Conservation (phyloP, 2,329 filamentous ascomycete genomes). For the Emericellopsis cladophorae region DNA sequence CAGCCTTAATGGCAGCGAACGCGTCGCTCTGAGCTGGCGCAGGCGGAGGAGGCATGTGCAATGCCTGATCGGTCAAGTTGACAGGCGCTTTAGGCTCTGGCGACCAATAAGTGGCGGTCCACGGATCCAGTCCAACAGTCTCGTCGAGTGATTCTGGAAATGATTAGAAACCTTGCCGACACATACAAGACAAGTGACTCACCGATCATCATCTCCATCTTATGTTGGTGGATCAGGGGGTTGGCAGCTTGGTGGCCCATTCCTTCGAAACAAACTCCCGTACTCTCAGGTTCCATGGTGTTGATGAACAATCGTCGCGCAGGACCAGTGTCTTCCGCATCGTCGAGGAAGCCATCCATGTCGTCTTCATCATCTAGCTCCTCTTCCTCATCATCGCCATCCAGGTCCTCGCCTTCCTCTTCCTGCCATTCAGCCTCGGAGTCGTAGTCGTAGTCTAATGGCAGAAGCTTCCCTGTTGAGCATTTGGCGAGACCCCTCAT, state of each 20-base stretch:
- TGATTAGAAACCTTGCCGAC: neutral
- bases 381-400: slow-evolving; percentile 55
- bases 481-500: slow-evolving; percentile 39
- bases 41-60: slow-evolving; percentile 19
- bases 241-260: slow-evolving; percentile 29
- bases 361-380: slow-evolving; percentile 68
- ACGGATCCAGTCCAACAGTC: neutral
- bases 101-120: slow-evolving; percentile 54
- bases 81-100: slow-evolving; percentile 19
- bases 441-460: slow-evolving; percentile 71
- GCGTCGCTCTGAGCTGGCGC: slow-evolving; percentile 16
- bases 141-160: neutral
- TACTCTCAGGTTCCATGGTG: slow-evolving; percentile 63
- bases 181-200: slow-evolving; percentile 12
- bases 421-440: slow-evolving; percentile 83
- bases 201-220: slow-evolving; percentile 66
- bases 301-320: slow-evolving; percentile 47
- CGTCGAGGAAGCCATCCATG: slow-evolving; percentile 82
- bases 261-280: slow-evolving; percentile 77
- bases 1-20: slow-evolving; percentile 18
- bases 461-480: slow-evolving; percentile 41
- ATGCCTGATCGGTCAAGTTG: slow-evolving; percentile 5
- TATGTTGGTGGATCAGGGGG: slow-evolving; percentile 44
- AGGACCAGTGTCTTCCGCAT: slow-evolving; percentile 57
- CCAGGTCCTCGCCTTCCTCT: slow-evolving; percentile 54